Evolutionary conservation across 306 rosid genomes (phyloP), one percentile per base, ranked within the genome.

Genomic region (Glycyrrhiza uralensis): DNA sequence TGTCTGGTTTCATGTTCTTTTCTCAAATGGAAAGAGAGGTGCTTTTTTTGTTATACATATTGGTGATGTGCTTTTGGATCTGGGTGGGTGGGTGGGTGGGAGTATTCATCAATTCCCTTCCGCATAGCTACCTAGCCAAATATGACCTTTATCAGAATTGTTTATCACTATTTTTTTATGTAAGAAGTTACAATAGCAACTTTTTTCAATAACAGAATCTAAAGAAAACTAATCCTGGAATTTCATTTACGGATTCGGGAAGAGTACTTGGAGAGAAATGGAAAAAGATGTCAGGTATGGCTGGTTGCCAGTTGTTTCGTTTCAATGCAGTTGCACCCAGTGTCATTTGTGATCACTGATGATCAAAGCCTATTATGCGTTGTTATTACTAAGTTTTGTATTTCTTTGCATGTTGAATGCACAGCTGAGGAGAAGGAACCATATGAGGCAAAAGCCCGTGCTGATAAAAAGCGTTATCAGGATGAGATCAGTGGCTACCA

Each of bases 1-100:
- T 94, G 88, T 79, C 99, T 32, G 93, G 97, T 76, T 94, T 89
- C 89, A 94, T 94, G 99, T 94, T 94, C 90, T 94, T 91, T 78
- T 91, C 96, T 52, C 80, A 91, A 22, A 85, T 82, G 93, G 99
- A 94, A 79, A 91, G 99, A 84, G 99, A 94, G 87, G 99, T 89
- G 75, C 10, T 85, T 78, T 66, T 69, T 56, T 26, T 61, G 22
- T 72, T 44, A 22, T 66, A 28, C 28, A 42, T 30, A 4, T 13
- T 54, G 32, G 44, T 49, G 3, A 22, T 35, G 13, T 15, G 12
- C 29, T 17, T 66, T 39, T 47, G 72, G 76, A 23, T 58, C 50
- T 30, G 28, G 54, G 44, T 38, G 42, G 22, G n/a, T 57, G 45
- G 30, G 51, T 49, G 18, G 9, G 47, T 38, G 24, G 33, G 18